Evolutionary conservation across 1,139 yeast genomes (phyloP), one percentile per base, ranked within the genome.

Genomic region (Candida sp.): DNA sequence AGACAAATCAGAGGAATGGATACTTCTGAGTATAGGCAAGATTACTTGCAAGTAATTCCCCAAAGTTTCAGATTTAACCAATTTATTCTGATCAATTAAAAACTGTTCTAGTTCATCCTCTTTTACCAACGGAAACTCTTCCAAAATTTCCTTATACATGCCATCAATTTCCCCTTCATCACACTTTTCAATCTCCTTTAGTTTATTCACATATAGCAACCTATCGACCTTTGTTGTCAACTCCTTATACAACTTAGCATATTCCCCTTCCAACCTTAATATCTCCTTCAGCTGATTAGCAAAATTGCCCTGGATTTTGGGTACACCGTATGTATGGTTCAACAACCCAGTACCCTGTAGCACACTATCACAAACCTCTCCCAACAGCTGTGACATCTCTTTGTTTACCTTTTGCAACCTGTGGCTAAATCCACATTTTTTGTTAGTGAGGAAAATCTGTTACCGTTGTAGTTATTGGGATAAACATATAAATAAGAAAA

Each of bases 1-100:
- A 4, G 71, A 63, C 37, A 64, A 47, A 35, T 63, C 57, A 5
- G 61, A 53, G 37, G 65, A 68, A 47, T 69, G 70, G 4, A 67
- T 59, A 1, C 73, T 55, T 41, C 68, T 54, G 33, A 69, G 54
- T 21, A 66, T 60, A 2, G 75, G 74, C 4, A 59, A 48, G 2
- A 64, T 55, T 37, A 54, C 50, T 36, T 63, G 61, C 27, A 69
- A 48, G 41, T 58, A 61, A 9, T 52, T 53, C 36, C 55, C 58
- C 38, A 67, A 49, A 4, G 52, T 41, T 7, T 56, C 53, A 3
- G 66, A 58, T 45, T 67, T 68, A 41, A 66, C 49, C 21, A 42
- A 48, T 4, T 52, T 45, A 44, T 54, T 58, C 33, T 63, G 69
- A 6, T 47, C 36, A 21, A 42, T 39, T 23, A 64, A 49, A 44